Evolutionary conservation across 768 basidiomycete species (phyloP), one percentile per base, ranked within the genome.

Genomic region (Cystoderma amianthinum): DNA sequence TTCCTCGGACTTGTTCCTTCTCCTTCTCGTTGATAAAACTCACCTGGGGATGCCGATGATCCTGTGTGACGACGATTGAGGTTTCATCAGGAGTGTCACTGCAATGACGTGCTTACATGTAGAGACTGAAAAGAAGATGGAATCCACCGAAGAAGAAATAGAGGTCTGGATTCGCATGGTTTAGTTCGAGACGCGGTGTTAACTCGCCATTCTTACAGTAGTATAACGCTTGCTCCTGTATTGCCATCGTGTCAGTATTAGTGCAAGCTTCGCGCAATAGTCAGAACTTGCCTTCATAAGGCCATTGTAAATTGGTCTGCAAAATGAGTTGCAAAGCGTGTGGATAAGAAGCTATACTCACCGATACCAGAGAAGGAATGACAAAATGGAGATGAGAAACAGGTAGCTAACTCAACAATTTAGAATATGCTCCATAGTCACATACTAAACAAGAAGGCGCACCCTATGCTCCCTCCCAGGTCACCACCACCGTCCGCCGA

Each of bases 101-200:
- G 34, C 12, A 33, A 35, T 23, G 21, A 50, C 42, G 48, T 45
- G 52, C 82, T 69, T 57, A 88, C 91, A 89, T 90, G 68, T 97
- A 98, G 56, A 89, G 59, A 48, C 86, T 88, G 69, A 91, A 97
- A 32, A 89, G 71, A 47, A 98, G 74, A 65, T 99, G 93, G 74
- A 89, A 97, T 36, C 92, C 95, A 42, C 82, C 76, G 67, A 99
- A 99, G 65, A 97, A 79, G 73, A 97, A 95, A 72, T 91, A 99
- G 49, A 96, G 63, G 69, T 97, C 94, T 97, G 54, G 38, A 57
- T 50, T 45, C 49, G 49, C 49, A 58, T 55, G 47, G 48, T 52
- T 58, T 52, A 59, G 48, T 46, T 50, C 46, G 50, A 44, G 46
- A 58, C 48, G 48, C 49, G 55, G 48, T 37, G 35, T 48, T 13